phyloP scores from a whole-genome alignment of 257 asterid species.

The Jasminum sambac region DNA sequence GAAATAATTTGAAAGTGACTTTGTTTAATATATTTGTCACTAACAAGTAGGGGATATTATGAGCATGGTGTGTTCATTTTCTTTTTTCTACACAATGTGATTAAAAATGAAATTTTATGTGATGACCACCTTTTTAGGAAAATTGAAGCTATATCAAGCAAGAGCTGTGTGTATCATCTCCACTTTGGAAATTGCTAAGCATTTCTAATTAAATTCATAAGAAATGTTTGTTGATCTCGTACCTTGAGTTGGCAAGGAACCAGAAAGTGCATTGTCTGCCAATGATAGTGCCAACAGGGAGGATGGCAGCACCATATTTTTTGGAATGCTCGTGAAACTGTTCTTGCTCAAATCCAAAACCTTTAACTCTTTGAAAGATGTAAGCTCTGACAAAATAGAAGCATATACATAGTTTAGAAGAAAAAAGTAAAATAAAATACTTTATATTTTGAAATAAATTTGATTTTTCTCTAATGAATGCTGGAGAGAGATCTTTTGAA shows the following conservation, averaged over 20 bases:
- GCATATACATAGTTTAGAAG: not conserved
- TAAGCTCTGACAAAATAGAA: not conserved
- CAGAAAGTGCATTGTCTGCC: not conserved
- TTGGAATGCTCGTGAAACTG: not conserved
- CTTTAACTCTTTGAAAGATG: not conserved
- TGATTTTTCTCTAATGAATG: not conserved
- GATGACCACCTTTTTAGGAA: no score
- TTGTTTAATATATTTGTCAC: no score
- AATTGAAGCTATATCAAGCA: no score
- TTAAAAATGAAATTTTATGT: no score
- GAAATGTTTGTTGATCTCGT: not conserved
- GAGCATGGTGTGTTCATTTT: no score
- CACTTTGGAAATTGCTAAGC: no score
- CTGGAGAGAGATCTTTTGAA: not conserved
- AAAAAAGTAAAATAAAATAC: not conserved
- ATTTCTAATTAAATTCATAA: no score
- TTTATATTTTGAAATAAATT: not conserved
- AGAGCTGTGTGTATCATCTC: no score
- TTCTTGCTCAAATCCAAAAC: not conserved
- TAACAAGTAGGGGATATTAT: no score
- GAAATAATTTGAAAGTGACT: no score
- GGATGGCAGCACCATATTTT: no score
- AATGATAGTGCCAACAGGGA: not conserved
- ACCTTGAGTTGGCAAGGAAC: not conserved
- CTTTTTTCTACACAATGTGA: no score